Evolutionary conservation across 2,329 filamentous ascomycete genomes (phyloP).

Genomic region (Penicillium sp.): DNA sequence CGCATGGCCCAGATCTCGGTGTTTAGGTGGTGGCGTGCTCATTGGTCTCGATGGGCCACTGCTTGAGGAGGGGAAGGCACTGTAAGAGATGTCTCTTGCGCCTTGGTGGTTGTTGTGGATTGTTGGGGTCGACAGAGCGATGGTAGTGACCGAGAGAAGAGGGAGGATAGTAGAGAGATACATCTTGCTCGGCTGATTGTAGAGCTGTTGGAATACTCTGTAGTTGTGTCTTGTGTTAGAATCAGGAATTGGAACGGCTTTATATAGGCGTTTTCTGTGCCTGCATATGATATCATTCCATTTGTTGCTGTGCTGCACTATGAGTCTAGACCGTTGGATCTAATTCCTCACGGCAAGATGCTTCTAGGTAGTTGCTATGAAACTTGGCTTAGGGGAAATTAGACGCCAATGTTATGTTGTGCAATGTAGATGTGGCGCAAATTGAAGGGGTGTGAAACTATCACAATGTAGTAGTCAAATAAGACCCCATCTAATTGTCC

Average conservation of each 20-base stretch:
- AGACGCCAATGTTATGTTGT: not conserved
- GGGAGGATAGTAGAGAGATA: conserved; percentile 12
- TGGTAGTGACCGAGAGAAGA: conserved; percentile 3
- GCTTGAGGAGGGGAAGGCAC: conserved; percentile 3
- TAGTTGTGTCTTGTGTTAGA: not conserved
- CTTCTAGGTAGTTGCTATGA: not conserved
- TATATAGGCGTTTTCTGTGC: not conserved
- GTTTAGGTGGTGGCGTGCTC: conserved; percentile 4
- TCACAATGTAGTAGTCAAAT: not conserved
- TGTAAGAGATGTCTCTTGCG: conserved; percentile 1
- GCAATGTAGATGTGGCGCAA: not conserved
- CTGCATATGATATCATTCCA: not conserved
- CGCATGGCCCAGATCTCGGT: conserved; percentile 29
- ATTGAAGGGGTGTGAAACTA: conserved; percentile 7
- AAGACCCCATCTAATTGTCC: not conserved
- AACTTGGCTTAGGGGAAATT: not conserved
- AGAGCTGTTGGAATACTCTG: not conserved
- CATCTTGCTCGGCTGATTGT: conserved; percentile 7
- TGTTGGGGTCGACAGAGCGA: conserved; percentile 11
- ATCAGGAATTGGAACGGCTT: not conserved
- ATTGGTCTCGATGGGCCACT: not conserved
- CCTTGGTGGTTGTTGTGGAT: not conserved
- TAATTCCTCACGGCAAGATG: not conserved
- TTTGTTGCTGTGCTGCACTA: not conserved
- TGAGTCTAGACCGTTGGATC: not conserved